Base-by-base conservation (phyloP, 768 basidiomycete species). In the Suillus variegatus region DNA sequence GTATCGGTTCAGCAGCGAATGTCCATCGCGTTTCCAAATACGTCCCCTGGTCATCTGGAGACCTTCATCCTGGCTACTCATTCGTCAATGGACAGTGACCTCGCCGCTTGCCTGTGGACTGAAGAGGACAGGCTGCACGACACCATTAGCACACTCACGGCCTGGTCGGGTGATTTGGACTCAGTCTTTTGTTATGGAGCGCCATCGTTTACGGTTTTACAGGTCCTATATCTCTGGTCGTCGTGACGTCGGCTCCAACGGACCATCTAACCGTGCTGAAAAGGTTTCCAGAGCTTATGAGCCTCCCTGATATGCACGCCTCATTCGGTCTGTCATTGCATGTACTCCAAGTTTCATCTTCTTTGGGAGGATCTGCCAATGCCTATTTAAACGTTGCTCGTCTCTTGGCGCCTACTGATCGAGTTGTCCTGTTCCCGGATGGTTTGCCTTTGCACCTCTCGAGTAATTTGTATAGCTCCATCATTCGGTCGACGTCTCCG, bases 301-400 rank as follows among this genome's bases (percentile, higher is more conserved):
- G 28, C 40, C 60, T 28, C 43, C 64, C 36, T 47, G 40, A 58
- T 41, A 74, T 46, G 62, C 69, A 25, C 69, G 73, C 47, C 70
- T 83, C 9, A 28, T 58, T 25, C 18, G 57, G 40, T 18, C 6
- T 58, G 25, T 83, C 79, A 14, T 68, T 84, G 14, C 87, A 89
- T 69, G 64, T 88, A 25, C 67, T 89, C 13, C 80, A 82, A 68
- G 70, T 82, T 41, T 68, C 72, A n/a, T 73, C 78, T 22, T 60
- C 73, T n/a, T 71, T 73, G 3, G 74, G 82, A 13, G 72, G 64
- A 13, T 78, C 78, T 70, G 81, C 85, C 16, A 89, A 89, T 66
- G 71, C 78, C 20, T 86, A 85, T 69, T 78, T 90, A 28, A 90
- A 90, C 71, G 72, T 90, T 40, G 89, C 88, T 2, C 80, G 88